Percentiles rank a stretch among this genome's conserved stretches.
Evolutionary conservation across 2,329 filamentous ascomycete genomes (phyloP).

Genomic region (Xylaria sp.): DNA sequence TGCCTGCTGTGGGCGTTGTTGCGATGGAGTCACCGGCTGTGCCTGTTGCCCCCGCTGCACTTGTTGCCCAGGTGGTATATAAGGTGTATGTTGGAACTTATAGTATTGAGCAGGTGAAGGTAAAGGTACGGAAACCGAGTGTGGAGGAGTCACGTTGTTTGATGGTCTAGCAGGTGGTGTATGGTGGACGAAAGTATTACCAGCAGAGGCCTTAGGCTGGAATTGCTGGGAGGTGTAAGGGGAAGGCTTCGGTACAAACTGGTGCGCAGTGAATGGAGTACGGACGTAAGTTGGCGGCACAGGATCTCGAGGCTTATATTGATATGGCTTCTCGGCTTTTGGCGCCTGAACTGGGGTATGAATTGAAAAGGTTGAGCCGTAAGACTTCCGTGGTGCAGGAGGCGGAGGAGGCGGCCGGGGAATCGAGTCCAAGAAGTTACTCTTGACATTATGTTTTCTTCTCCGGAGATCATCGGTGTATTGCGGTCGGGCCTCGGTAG

Average conservation of each 20-base stretch:
- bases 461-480: constrained; percentile 81
- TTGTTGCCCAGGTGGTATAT: constrained; percentile 34
- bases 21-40: constrained; percentile 21
- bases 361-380: constrained; percentile 45
- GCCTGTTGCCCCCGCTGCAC: constrained; percentile 21
- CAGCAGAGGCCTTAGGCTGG: constrained; percentile 30
- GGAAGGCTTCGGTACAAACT: constrained; percentile 49
- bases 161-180: constrained; percentile 12
- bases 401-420: constrained; percentile 56
- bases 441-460: constrained; percentile 72
- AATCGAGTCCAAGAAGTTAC: constrained; percentile 78
- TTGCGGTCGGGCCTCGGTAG: constrained; percentile 89
- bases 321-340: constrained; percentile 51
- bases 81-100: constrained; percentile 33
- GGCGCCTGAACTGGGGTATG: constrained; percentile 35
- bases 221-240: constrained; percentile 45
- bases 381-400: constrained; percentile 45
- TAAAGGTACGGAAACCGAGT: constrained; percentile 20
- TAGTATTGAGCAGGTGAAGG: constrained; percentile 30
- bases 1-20: constrained; percentile 25
- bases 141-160: constrained; percentile 23
- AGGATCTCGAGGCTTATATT: constrained; percentile 50
- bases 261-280: constrained; percentile 52
- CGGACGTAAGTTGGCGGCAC: constrained; percentile 41
- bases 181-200: constrained; percentile 30